Evolutionary conservation across 805 yeast genomes (phyloP), one percentile per base, ranked within the genome.

Genomic region (Lipomyces starkeyi): DNA sequence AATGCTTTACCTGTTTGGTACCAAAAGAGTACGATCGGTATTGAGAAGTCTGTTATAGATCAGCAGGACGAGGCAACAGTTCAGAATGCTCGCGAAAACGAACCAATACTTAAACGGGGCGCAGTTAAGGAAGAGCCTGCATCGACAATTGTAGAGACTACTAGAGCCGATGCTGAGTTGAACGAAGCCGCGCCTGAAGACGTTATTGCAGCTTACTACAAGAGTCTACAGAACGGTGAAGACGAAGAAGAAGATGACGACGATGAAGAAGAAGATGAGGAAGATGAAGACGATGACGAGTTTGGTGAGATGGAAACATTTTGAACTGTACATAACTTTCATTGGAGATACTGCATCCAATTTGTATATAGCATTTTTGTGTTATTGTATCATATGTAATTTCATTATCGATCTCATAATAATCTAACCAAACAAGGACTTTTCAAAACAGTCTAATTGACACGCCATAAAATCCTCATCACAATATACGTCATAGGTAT

Each of bases 1-100:
- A 95, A 95, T 77, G 97, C 97, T 3, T 83, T 95, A 73, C 99
- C 99, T 7, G 89, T 95, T 35, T 95, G 99, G 99, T 97, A 95
- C 77, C 87, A 90, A 71, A 89, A 89, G 73, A 87, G 94, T 76
- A 93, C 99, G 0, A 94, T 94, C 72, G 97, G 97, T 86, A 67
- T 91, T 88, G 66, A 63, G 61, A 56, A 61, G 61, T 49, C 35
- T 34, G 64, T 54, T 32, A 61, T 29, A 22, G 55, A 34, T 32
- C 55, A 35, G 52, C 29, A 35, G 29, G 53, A 14, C 32, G 61
- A 40, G 20, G 59, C 22, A 14, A 9, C 52, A 6, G 35, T 14
- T 17, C 17, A 22, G 52, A 47, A 40, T 20, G n/a, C 27, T 66
- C 9, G 73, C 68, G 20, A 43, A 43, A 43, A 43, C 49, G 49